These are phyloP conservation scores for Paecilomyces sp. DNA, from an alignment of 2,329 filamentous ascomycete genomes.

Conservation along the genomic window DNA sequence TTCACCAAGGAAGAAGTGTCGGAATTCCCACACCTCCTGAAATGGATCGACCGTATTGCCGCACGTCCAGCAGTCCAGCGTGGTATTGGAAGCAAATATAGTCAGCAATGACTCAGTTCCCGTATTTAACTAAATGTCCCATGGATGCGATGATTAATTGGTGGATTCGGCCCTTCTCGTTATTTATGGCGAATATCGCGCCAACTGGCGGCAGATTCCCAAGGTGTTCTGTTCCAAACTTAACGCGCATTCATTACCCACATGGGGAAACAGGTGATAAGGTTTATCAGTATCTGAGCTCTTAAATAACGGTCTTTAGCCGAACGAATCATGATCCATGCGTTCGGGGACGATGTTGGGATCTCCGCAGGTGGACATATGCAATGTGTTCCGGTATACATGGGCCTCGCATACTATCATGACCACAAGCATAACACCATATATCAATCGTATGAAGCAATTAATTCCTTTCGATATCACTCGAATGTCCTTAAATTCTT, in stretches of 20 bases:
- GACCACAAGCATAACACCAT: too few species aligned
- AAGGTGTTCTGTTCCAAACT: not conserved
- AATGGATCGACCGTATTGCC: slow-evolving; percentile 48
- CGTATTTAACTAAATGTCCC: not conserved
- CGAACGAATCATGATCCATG: too few species aligned
- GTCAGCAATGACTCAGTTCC: slow-evolving; percentile 6
- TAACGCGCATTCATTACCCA: not conserved
- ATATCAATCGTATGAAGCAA: too few species aligned
- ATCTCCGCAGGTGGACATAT: too few species aligned
- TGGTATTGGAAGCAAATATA: slow-evolving; percentile 36
- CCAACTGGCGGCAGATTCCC: not conserved
- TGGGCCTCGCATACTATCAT: too few species aligned
- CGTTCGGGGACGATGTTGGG: too few species aligned
- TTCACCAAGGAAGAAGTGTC: slow-evolving; percentile 42
- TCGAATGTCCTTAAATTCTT: not conserved
- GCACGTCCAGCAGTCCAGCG: slow-evolving; percentile 42
- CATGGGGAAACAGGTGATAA: not conserved
- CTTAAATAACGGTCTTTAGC: too few species aligned
- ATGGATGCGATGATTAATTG: not conserved
- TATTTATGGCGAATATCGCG: not conserved
- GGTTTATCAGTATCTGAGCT: too few species aligned
- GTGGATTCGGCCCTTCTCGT: not conserved
- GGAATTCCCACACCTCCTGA: slow-evolving; percentile 44
- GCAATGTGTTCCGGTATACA: too few species aligned
- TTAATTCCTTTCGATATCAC: too few species aligned